Evolutionary conservation across 257 asterid species (phyloP), one percentile per base, ranked within the genome.

Genomic region (Echites panduratus): DNA sequence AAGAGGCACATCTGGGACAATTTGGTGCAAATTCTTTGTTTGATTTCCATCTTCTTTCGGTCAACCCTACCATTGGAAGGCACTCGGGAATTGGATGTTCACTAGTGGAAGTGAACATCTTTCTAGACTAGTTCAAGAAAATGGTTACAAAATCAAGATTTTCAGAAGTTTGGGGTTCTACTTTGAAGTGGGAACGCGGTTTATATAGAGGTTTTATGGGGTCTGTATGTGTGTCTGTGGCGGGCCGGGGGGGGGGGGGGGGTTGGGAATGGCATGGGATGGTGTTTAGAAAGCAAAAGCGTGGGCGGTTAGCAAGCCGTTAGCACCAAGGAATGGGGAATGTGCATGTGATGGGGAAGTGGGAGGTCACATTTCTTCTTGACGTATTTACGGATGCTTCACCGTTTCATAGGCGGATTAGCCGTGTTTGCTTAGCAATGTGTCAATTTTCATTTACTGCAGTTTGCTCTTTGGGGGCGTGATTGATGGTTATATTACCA

Each of bases 1-100:
- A 73, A 13, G 97, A 92, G 38, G 95, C 91, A 69, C 97, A 92
- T 49, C 97, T 79, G 0, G 96, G 97, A 78, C 97, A 92, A 70
- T 80, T 88, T 24, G 96, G 96, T 16, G 97, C 94, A 11, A 81
- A 0, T 61, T 89, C 96, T 5, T 54, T 43, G 72, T 75, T 82
- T 72, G 81, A 75, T 66, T 76, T 84, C 94, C 97, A 82, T 43
- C 81, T 85, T 0, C 77, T 72, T 8, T 82, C 90, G 73, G 73
- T 76, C 68, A 75, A 35, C 68, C 82, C 9, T 75, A 87, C 84
- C 78, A 78, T 77, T 22, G 84, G 73, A 54, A 80, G 83, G 77
- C 76, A 82, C 3, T 79, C 84, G 63, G 76, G 53, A 66, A 75
- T 82, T 75, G 84, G 75, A 78, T 78, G 76, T 44, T 84, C 84